Conservation (phyloP, 768 basidiomycete species). For the Roridomyces roridus region DNA sequence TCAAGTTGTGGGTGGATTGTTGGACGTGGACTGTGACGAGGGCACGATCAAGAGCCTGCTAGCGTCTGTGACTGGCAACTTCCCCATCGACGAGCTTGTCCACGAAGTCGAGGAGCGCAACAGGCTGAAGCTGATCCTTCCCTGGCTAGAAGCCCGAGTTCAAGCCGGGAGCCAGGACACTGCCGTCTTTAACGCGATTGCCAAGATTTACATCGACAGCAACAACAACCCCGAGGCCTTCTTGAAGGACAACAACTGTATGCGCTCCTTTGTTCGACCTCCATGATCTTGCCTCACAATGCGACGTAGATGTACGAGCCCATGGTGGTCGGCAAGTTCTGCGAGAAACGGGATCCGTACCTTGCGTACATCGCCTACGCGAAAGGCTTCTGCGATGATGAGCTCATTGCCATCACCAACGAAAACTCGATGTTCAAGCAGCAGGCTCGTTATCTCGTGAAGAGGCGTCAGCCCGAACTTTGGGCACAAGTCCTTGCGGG, state of each 20-base stretch:
- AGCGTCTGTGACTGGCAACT: slow-evolving; percentile 92
- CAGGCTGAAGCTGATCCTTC: slow-evolving; percentile 93
- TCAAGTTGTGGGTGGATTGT: slow-evolving; percentile 93
- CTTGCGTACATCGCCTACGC: slow-evolving; percentile 99
- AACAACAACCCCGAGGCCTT: slow-evolving; percentile 98
- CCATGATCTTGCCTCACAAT: slow-evolving; percentile 15
- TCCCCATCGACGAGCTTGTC: slow-evolving; percentile 97
- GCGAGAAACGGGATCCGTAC: slow-evolving; percentile 97
- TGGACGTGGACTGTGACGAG: slow-evolving; percentile 99
- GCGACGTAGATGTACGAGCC: slow-evolving; percentile 88
- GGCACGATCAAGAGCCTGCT: slow-evolving; percentile 93
- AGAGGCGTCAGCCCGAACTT: slow-evolving; percentile 91
- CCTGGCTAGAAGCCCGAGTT: slow-evolving; percentile 95
- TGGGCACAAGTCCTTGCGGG: slow-evolving; percentile 94
- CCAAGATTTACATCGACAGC: slow-evolving; percentile 98
- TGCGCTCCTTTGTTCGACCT: slow-evolving; percentile 33
- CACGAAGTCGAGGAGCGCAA: slow-evolving; percentile 97
- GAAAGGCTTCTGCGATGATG: slow-evolving; percentile 98
- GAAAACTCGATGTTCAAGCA: slow-evolving; percentile 99
- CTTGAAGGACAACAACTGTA: slow-evolving; percentile 98
- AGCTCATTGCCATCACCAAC: slow-evolving; percentile 95
- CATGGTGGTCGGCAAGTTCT: slow-evolving; percentile 97
- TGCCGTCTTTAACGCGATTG: slow-evolving; percentile 94
- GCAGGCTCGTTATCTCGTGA: slow-evolving; percentile 97
- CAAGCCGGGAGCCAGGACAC: slow-evolving; percentile 94